Evolutionary conservation across 805 yeast genomes (phyloP), one percentile per base, ranked within the genome.

Genomic region (Priceomyces haplophilus): DNA sequence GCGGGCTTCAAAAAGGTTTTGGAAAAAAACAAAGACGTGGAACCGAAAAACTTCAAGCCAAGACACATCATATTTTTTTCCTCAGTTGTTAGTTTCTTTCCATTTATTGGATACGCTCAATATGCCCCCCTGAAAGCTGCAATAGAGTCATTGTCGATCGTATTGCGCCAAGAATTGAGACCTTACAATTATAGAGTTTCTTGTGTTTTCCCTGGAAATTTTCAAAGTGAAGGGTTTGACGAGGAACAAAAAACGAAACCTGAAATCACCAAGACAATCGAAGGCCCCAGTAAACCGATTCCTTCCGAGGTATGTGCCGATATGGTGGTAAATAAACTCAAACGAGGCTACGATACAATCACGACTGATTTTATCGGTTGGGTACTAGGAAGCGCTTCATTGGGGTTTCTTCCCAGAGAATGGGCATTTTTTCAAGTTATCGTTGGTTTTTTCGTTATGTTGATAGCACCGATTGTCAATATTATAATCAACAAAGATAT

Each of bases 121-220:
- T 93, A 93, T 58, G 90, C 93, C 0, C 99, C 99, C 0, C 62
- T 82, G 50, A 93, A 93, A 59, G 83, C 88, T 0, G 96, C 97
- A 0, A 60, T 91, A 12, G 75, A 86, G 54, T 69, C 95, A 0
- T 66, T 93, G 11, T 82, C 89, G 0, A 85, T 85, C 38, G 70
- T 85, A 4, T 64, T 93, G 41, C 79, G 97, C 48, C 97, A 90
- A 52, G 99, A 93, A 59, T 71, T 85, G 34, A 55, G 72, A 1
- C 83, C 85, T 4, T 82, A 80, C 54, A 76, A 82, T 46, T 80
- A 83, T 48, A 65, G 83, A 20, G 85, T 93, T 0, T 76, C 84
- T 4, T 80, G 88, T 46, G 80, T 88, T 0, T 83, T 80, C 54
- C 96, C 98, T 0, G 99, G 99, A 0, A 89, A 88, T 58, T 89